phyloP scores from a whole-genome alignment of 106 monocot species.

The Cymbidium sinense region DNA sequence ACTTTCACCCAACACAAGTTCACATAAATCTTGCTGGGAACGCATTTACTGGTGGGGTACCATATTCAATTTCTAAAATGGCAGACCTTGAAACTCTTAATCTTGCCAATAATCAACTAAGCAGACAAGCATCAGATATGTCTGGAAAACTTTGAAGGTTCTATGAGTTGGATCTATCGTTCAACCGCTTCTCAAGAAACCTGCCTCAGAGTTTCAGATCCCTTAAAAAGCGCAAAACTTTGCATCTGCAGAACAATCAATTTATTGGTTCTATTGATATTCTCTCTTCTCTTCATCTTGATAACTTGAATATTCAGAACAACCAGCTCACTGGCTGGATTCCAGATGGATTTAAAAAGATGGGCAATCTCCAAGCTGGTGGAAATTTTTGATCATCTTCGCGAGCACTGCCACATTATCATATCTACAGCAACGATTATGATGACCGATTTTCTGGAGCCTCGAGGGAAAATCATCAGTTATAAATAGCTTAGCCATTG shows the following conservation, averaged over 20 bases:
- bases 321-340: slow-evolving; percentile 64
- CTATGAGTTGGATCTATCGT: slow-evolving; percentile 66
- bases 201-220: slow-evolving; percentile 74
- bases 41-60: slow-evolving; percentile 79
- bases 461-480: slow-evolving; percentile 5
- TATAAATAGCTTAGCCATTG: slow-evolving; percentile 14
- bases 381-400: slow-evolving; percentile 35
- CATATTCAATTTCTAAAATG: slow-evolving; percentile 97
- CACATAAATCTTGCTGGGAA: slow-evolving; percentile 73
- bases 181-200: slow-evolving; percentile 75
- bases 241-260: slow-evolving; percentile 88
- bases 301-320: slow-evolving; percentile 67
- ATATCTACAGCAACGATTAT: slow-evolving; percentile 1
- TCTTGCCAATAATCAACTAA: slow-evolving; percentile 80
- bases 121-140: slow-evolving; percentile 84
- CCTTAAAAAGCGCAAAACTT: slow-evolving; percentile 55
- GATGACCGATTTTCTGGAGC: slow-evolving; percentile 17
- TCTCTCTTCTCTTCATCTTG: slow-evolving; percentile 63
- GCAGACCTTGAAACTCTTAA: slow-evolving; percentile 65
- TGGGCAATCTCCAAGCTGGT: slow-evolving; percentile 39
- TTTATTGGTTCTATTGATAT: slow-evolving; percentile 70
- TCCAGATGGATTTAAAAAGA: slow-evolving; percentile 40
- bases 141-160: slow-evolving; percentile 75
- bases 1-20: slow-evolving; percentile 73
- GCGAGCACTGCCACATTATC: slow-evolving; percentile 12